These are phyloP conservation scores for Fraxinus albicans DNA, from an alignment of 305 asterid species.

Conservation along the genomic window DNA sequence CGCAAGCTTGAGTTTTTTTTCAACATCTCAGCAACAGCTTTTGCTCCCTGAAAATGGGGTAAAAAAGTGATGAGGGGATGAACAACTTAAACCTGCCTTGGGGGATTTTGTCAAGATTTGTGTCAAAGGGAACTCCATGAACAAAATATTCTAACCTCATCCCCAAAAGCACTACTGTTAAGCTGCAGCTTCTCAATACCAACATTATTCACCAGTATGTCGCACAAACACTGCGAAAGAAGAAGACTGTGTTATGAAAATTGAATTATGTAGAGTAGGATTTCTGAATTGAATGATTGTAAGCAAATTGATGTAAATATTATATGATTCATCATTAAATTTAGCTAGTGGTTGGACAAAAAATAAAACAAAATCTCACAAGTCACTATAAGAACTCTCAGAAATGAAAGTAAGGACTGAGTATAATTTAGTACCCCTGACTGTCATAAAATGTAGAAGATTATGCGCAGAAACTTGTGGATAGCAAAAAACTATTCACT, in stretches of 20 bases:
- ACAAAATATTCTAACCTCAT: slow-evolving; percentile 67
- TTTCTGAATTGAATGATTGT: slow-evolving; percentile 1
- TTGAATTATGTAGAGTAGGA: slow-evolving; percentile 10
- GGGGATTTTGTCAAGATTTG: slow-evolving; percentile 5
- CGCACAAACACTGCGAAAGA: slow-evolving; percentile 59
- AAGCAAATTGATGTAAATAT: neutral
- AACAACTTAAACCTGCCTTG: slow-evolving; percentile 11
- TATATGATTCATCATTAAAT: neutral
- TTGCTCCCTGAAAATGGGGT: slow-evolving; percentile 69
- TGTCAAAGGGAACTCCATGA: slow-evolving; percentile 9
- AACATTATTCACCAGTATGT: slow-evolving; percentile 62
- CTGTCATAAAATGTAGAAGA: neutral
- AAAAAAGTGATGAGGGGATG: slow-evolving; percentile 14
- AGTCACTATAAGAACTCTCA: slow-evolving; percentile 13
- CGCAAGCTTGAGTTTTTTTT: slow-evolving; percentile 89
- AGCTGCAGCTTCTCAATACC: slow-evolving; percentile 91
- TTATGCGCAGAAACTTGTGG: neutral
- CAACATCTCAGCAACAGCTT: slow-evolving; percentile 93
- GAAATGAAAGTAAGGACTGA: neutral
- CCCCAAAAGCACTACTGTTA: slow-evolving; percentile 76
- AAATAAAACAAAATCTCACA: neutral
- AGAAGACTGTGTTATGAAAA: neutral
- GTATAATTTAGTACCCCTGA: neutral
- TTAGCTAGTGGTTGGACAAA: neutral
- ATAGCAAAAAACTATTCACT: neutral